Evolutionary conservation across 495 filamentous ascomycete species (phyloP).

Genomic region (Eremomyces bilateralis): DNA sequence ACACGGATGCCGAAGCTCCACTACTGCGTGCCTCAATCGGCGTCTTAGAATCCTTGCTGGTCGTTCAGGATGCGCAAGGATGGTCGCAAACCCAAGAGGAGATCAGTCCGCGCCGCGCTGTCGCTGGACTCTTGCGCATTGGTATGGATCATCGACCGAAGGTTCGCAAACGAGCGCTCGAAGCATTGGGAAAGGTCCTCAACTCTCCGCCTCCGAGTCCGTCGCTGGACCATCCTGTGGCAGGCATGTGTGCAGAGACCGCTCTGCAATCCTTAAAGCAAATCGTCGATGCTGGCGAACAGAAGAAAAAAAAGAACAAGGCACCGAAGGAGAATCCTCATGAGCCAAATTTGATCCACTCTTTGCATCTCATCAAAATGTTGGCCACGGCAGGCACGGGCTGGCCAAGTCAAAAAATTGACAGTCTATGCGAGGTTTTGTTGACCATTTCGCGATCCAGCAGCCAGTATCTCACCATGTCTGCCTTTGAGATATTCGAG

Average conservation of each 20-base stretch:
- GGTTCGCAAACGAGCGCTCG: conserved; percentile 83
- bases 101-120: conserved; percentile 70
- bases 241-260: conserved; percentile 86
- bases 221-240: conserved; percentile 74
- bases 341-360: conserved; percentile 72
- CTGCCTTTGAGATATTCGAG: conserved; percentile 91
- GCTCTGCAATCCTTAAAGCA: conserved; percentile 56
- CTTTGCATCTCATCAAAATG: conserved; percentile 73
- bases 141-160: conserved; percentile 81
- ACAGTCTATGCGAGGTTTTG: conserved; percentile 68
- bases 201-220: conserved; percentile 71
- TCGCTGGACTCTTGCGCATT: conserved; percentile 65
- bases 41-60: conserved; percentile 65
- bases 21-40: conserved; percentile 77
- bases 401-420: conserved; percentile 94
- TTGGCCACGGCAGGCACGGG: conserved; percentile 69
- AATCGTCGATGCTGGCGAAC: conserved; percentile 38
- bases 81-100: conserved; percentile 72
- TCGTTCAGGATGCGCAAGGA: conserved; percentile 67
- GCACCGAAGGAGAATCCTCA: conserved; percentile 25
- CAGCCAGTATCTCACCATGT: conserved; percentile 88
- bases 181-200: conserved; percentile 65
- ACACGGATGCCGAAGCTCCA: conserved; percentile 69
- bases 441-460: conserved; percentile 69
- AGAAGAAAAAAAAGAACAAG: conserved; percentile 49